Evolutionary conservation across 495 filamentous ascomycete genomes (phyloP).

Genomic region (Trypethelium eluteriae): DNA sequence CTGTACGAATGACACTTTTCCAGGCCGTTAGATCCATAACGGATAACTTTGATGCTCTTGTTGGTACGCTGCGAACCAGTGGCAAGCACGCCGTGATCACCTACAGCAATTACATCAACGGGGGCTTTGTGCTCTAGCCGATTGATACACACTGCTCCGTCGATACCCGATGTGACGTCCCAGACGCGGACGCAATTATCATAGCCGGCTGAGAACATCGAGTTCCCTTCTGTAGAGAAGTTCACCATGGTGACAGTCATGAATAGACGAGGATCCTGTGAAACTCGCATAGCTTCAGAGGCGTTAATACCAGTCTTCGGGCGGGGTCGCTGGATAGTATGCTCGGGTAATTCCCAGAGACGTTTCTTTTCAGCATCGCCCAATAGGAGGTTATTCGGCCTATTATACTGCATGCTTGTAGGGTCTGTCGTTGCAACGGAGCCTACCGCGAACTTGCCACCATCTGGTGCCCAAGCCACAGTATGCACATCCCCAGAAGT

Average conservation of each 20-base stretch:
- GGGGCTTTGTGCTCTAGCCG: slow-evolving; percentile 57
- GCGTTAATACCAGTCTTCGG: slow-evolving; percentile 45
- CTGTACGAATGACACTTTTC: slow-evolving; percentile 17
- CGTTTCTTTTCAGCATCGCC: slow-evolving; percentile 51
- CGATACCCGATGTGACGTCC: slow-evolving; percentile 41
- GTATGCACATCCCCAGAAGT: slow-evolving; percentile 53
- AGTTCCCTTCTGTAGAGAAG: slow-evolving; percentile 51
- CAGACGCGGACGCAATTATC: slow-evolving; percentile 76
- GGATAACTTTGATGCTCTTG: slow-evolving; percentile 27
- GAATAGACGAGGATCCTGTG: slow-evolving; percentile 63
- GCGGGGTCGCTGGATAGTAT: slow-evolving; percentile 53
- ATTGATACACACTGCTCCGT: slow-evolving; percentile 35
- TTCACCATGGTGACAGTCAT: slow-evolving; percentile 69
- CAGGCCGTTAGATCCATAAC: slow-evolving; percentile 14
- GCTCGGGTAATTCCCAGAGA: slow-evolving; percentile 61
- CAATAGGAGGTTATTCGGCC: slow-evolving; percentile 65
- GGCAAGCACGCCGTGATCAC: slow-evolving; percentile 39
- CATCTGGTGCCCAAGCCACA: slow-evolving; percentile 48
- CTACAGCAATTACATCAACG: slow-evolving; percentile 62
- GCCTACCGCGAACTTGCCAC: slow-evolving; percentile 44
- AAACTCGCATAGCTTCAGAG: slow-evolving; percentile 49
- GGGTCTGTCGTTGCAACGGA: slow-evolving; percentile 66
- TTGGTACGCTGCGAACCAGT: slow-evolving; percentile 45
- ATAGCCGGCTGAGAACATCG: slow-evolving; percentile 70
- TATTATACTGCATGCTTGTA: slow-evolving; percentile 78